Evolutionary conservation across 2,329 filamentous ascomycete species (phyloP).

Genomic region (Sarocladium oryzae): DNA sequence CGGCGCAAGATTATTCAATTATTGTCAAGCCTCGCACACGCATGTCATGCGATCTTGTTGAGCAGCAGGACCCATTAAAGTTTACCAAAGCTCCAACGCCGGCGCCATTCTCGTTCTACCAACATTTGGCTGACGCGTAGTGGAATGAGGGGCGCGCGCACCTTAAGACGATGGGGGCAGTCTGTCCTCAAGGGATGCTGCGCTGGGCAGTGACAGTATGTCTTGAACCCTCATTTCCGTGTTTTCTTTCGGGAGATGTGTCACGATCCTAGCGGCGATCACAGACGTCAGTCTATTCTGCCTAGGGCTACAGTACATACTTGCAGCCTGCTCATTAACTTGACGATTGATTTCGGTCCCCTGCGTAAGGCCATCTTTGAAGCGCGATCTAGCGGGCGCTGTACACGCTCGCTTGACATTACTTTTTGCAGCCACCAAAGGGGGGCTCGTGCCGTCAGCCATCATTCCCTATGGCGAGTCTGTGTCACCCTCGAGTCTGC

Average conservation of each 20-base stretch:
- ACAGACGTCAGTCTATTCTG: not conserved
- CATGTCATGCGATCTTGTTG: not conserved
- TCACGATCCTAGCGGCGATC: not conserved
- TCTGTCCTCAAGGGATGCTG: not conserved
- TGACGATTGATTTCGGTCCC: not conserved
- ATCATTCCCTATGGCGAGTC: not conserved
- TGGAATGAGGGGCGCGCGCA: not conserved
- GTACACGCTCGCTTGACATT: not conserved
- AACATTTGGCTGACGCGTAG: not conserved
- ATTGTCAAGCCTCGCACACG: not conserved
- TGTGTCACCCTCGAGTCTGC: not conserved
- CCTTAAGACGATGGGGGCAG: not conserved
- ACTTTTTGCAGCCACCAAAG: not conserved
- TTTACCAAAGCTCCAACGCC: constrained; percentile 6
- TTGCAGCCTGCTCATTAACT: not conserved
- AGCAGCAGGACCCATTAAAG: constrained; percentile 1
- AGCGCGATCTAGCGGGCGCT: not conserved
- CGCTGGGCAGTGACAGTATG: not conserved
- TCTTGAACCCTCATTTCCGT: constrained; percentile 2
- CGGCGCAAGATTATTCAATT: no score
- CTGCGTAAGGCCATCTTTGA: not conserved
- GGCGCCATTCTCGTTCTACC: not conserved
- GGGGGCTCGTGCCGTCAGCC: not conserved
- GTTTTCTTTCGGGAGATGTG: not conserved
- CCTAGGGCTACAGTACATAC: not conserved